These are phyloP conservation scores for Pseudocercospora cruenta DNA, from an alignment of 2,329 filamentous ascomycete species.

Conservation along the genomic window DNA sequence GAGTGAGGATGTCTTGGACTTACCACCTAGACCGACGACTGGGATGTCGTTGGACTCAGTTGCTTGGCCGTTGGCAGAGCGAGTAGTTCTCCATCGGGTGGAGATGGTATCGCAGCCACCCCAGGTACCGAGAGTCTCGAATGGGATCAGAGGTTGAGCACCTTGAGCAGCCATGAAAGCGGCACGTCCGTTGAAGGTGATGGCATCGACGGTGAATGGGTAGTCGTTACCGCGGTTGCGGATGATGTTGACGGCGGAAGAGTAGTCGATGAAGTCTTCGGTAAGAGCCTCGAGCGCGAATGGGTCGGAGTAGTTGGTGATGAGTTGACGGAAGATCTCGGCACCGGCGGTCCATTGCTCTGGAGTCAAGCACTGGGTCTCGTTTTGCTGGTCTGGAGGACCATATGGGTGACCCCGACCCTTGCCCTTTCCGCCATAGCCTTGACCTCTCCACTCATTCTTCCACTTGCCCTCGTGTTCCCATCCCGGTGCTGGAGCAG, in stretches of 20 bases:
- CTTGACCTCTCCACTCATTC: slow-evolving; percentile 23
- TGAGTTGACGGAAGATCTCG: slow-evolving; percentile 37
- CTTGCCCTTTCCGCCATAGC: slow-evolving; percentile 29
- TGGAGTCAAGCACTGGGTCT: slow-evolving; percentile 29
- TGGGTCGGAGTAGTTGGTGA: slow-evolving; percentile 36
- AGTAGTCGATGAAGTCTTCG: slow-evolving; percentile 38
- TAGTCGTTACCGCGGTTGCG: slow-evolving; percentile 33
- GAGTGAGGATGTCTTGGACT: slow-evolving; percentile 11
- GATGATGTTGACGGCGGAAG: slow-evolving; percentile 38
- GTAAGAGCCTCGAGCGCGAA: slow-evolving; percentile 35
- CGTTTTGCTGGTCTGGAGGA: not conserved
- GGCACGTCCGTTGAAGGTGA: slow-evolving; percentile 32
- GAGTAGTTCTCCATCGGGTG: slow-evolving; percentile 34
- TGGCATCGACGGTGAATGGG: slow-evolving; percentile 31
- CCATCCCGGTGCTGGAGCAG: slow-evolving; percentile 25
- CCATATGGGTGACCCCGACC: slow-evolving; percentile 21
- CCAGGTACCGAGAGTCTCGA: slow-evolving; percentile 36
- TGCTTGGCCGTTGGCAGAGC: slow-evolving; percentile 32
- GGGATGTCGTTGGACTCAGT: slow-evolving; percentile 32
- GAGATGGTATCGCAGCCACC: slow-evolving; percentile 34
- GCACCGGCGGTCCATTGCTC: slow-evolving; percentile 31
- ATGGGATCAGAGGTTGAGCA: slow-evolving; percentile 35
- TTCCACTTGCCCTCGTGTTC: slow-evolving; percentile 14
- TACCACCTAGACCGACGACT: slow-evolving; percentile 16
- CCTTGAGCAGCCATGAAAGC: slow-evolving; percentile 37